phyloP scores from a whole-genome alignment of 1,139 yeast species.

The Zhuliangozyma blackwelliae region DNA sequence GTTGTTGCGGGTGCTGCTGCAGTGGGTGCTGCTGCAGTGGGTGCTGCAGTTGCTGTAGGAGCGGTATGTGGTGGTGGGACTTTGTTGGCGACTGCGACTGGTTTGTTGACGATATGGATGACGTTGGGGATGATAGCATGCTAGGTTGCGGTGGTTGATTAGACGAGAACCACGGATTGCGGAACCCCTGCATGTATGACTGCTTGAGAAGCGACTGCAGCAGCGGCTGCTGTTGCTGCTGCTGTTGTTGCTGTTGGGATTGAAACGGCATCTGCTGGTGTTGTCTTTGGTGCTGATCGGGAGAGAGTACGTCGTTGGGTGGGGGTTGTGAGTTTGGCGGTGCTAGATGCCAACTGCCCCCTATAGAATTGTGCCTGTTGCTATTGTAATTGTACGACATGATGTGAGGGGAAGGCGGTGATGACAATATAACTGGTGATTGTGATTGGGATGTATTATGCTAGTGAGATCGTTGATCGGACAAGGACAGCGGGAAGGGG shows the following conservation, averaged over 20 bases:
- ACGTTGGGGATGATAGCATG: constrained; percentile 9
- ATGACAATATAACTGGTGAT: too few relatives aligned
- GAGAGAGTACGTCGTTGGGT: background rate
- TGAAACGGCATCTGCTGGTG: too few relatives aligned
- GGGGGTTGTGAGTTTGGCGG: constrained; percentile 18
- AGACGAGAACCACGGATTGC: constrained; percentile 45
- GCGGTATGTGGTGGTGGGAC: constrained; percentile 18
- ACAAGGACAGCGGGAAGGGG: too few relatives aligned
- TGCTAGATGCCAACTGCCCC: constrained; percentile 41
- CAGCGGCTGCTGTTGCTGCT: constrained; percentile 9
- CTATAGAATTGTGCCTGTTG: constrained; percentile 39
- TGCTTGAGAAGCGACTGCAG: constrained; percentile 11
- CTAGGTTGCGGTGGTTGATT: constrained; percentile 12
- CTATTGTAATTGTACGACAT: constrained; percentile 19
- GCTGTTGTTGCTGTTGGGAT: too few relatives aligned
- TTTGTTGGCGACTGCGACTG: constrained; percentile 29
- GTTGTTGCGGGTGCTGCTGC: constrained; percentile 15
- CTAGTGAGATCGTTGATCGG: too few relatives aligned
- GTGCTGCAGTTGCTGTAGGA: constrained; percentile 12
- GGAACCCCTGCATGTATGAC: constrained; percentile 25
- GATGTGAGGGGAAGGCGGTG: too few relatives aligned
- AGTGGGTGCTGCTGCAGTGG: constrained; percentile 18
- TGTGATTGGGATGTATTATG: too few relatives aligned
- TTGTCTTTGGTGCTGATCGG: constrained; percentile 9
- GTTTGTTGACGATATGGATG: constrained; percentile 1